These are phyloP conservation scores for Beauveria bassiana DNA, from an alignment of 2,329 filamentous ascomycete species.

Conservation along the genomic window DNA sequence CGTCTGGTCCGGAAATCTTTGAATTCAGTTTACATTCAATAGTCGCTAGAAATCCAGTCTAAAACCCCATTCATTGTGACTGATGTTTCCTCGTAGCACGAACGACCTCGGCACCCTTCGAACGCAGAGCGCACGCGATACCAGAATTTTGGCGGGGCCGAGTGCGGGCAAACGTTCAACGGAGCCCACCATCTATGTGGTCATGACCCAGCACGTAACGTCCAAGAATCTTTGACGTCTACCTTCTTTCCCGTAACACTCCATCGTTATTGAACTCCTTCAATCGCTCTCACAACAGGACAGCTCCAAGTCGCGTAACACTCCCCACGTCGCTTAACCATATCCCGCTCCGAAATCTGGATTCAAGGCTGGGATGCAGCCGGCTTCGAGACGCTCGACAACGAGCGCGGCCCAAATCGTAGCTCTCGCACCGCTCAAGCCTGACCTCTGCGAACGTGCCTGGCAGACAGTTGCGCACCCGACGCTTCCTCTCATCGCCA, in stretches of 20 bases:
- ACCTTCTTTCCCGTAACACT: not conserved
- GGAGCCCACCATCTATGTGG: not conserved
- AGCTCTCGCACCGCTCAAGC: slow-evolving; percentile 43
- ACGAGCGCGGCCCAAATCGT: slow-evolving; percentile 24
- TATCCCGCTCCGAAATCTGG: not conserved
- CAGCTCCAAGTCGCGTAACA: not conserved
- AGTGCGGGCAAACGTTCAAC: not conserved
- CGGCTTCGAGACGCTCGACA: slow-evolving; percentile 15
- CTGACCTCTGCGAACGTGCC: slow-evolving; percentile 60
- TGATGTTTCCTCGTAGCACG: too few relatives aligned
- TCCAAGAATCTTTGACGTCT: not conserved
- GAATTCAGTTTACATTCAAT: too few relatives aligned
- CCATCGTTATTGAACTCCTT: not conserved
- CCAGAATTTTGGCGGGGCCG: not conserved
- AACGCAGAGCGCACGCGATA: not conserved
- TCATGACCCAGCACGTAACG: not conserved
- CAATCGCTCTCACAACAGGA: not conserved
- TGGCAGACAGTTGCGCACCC: slow-evolving; percentile 86
- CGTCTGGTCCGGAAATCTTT: too few relatives aligned
- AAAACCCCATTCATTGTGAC: too few relatives aligned
- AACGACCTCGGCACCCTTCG: too few relatives aligned
- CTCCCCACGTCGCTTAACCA: not conserved
- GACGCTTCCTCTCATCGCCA: slow-evolving; percentile 78
- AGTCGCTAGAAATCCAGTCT: too few relatives aligned
- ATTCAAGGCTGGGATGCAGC: slow-evolving; percentile 5